phyloP scores from a whole-genome alignment of 495 filamentous ascomycete species.

The Glonium stellatum region DNA sequence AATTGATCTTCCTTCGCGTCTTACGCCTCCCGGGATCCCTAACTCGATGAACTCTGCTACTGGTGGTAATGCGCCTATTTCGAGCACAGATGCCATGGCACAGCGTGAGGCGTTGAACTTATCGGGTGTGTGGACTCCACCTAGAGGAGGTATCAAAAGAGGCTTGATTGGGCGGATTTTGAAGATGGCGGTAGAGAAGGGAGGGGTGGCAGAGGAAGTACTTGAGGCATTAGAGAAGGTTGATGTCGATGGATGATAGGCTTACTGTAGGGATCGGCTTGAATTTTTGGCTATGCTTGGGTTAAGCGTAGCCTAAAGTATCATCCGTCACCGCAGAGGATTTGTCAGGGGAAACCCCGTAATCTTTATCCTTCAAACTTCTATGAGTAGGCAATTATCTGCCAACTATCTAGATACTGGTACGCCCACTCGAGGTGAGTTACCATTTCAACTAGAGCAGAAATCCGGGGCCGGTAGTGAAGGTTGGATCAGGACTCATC shows the following conservation, averaged over 20 bases:
- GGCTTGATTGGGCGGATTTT: constrained; percentile 57
- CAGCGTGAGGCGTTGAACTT: constrained; percentile 50
- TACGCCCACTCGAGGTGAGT: too few species aligned
- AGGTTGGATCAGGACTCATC: too few species aligned
- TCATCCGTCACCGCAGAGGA: too few species aligned
- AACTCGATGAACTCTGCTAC: constrained; percentile 63
- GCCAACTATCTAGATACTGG: too few species aligned
- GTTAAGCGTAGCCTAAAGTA: too few species aligned
- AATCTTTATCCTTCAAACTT: too few species aligned
- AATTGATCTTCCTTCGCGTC: constrained; percentile 62
- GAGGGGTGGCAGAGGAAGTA: constrained; percentile 80
- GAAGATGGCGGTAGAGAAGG: constrained; percentile 38
- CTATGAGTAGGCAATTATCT: too few species aligned
- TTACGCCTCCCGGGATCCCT: constrained; percentile 63
- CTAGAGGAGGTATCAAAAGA: constrained; percentile 67
- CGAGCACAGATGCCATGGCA: constrained; percentile 39
- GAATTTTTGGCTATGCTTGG: too few species aligned
- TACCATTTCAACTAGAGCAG: too few species aligned
- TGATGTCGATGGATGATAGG: constrained; percentile 23
- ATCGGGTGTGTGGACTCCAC: constrained; percentile 71
- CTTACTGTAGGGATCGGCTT: too few species aligned
- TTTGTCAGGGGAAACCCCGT: too few species aligned
- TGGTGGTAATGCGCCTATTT: constrained; percentile 37
- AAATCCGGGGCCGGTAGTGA: too few species aligned
- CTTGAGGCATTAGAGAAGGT: constrained; percentile 63